Evolutionary conservation across 768 basidiomycete genomes (phyloP).

Genomic region (Gloeophyllum trabeum): DNA sequence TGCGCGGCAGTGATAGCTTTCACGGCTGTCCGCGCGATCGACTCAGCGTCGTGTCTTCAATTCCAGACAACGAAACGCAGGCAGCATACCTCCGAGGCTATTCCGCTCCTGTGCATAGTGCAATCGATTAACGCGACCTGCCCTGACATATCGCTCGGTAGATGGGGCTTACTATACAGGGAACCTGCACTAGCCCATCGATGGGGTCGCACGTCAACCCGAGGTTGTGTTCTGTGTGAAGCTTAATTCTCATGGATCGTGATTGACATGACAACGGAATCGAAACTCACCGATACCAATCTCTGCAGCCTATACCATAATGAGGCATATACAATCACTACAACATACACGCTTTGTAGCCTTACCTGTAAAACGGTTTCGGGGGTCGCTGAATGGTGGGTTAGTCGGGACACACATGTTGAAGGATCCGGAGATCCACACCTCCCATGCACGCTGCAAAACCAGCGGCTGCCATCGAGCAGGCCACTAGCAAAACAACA

Average conservation of each 20-base stretch:
- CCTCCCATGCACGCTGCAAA: conserved; percentile 94
- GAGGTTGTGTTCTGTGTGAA: conserved; percentile 59
- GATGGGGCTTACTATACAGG: conserved; percentile 84
- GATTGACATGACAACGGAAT: background rate
- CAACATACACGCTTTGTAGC: background rate
- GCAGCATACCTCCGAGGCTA: conserved; percentile 60
- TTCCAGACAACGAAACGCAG: background rate
- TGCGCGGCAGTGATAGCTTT: conserved; percentile 93
- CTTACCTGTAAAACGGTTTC: conserved; percentile 70
- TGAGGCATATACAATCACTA: background rate
- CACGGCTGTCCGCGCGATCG: conserved; percentile 73
- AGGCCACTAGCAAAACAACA: conserved; percentile 79
- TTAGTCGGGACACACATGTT: conserved; percentile 1
- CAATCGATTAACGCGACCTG: too few relatives aligned
- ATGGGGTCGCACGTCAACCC: conserved; percentile 93
- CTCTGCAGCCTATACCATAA: conserved; percentile 54
- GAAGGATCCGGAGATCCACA: conserved; percentile 13
- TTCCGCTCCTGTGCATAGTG: conserved; percentile 64
- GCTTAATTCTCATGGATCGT: background rate
- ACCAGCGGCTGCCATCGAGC: conserved; percentile 91
- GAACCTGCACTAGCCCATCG: conserved; percentile 88
- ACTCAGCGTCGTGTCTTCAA: too few relatives aligned
- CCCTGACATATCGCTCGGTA: too few relatives aligned
- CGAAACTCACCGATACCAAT: conserved; percentile 65
- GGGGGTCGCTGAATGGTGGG: conserved; percentile 43